Evolutionary conservation across 2,329 filamentous ascomycete species (phyloP).

Genomic region (Hypoxylon sp.): DNA sequence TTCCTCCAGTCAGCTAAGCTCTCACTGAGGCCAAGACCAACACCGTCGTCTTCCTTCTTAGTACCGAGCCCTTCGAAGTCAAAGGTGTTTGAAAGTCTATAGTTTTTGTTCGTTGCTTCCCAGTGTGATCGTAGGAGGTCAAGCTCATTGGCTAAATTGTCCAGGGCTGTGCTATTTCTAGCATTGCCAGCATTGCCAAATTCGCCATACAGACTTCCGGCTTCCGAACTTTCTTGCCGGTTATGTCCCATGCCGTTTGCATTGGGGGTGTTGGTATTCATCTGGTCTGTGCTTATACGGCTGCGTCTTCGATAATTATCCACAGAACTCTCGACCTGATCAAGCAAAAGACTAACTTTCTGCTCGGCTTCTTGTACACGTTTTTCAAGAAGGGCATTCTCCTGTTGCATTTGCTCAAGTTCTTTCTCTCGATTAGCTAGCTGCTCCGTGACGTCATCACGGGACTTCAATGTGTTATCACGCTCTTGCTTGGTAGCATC

Average conservation of each 20-base stretch:
- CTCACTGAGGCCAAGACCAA: constrained; percentile 72
- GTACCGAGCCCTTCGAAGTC: constrained; percentile 76
- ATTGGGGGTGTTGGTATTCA: constrained; percentile 55
- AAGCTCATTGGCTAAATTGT: constrained; percentile 91
- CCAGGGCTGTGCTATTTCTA: constrained; percentile 78
- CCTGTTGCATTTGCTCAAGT: constrained; percentile 84
- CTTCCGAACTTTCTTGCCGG: constrained; percentile 71
- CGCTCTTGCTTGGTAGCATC: constrained; percentile 75
- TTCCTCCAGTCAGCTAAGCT: constrained; percentile 86
- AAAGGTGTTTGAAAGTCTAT: constrained; percentile 89
- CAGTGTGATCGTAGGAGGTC: constrained; percentile 92
- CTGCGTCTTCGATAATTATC: constrained; percentile 91
- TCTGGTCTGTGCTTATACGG: constrained; percentile 68
- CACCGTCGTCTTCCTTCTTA: constrained; percentile 63
- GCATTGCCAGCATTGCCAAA: constrained; percentile 68
- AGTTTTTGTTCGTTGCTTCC: constrained; percentile 96
- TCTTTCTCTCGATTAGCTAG: constrained; percentile 75
- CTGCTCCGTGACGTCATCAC: constrained; percentile 69
- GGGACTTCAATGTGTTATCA: constrained; percentile 68
- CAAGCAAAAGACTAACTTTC: constrained; percentile 91
- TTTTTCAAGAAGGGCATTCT: constrained; percentile 85
- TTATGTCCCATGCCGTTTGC: constrained; percentile 60
- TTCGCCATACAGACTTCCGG: constrained; percentile 74
- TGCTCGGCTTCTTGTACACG: constrained; percentile 91
- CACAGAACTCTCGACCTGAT: constrained; percentile 94